These are phyloP conservation scores for Ganoderma meredithae DNA, from an alignment of 1,284 basidiomycete species.

Conservation along the genomic window DNA sequence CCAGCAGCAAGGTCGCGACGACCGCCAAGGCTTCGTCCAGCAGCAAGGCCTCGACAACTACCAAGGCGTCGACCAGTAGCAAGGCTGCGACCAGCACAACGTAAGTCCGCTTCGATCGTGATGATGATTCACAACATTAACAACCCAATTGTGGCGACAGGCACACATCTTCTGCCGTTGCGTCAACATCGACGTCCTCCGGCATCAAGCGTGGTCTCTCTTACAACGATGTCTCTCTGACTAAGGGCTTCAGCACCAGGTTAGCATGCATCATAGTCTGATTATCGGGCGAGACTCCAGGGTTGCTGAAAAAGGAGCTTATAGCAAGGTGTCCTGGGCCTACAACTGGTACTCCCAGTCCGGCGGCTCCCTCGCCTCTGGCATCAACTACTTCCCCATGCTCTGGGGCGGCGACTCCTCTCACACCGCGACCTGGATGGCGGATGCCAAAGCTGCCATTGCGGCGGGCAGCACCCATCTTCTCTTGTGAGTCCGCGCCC, in stretches of 20 bases:
- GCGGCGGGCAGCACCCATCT: constrained; percentile 40
- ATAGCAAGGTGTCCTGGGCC: constrained; percentile 36
- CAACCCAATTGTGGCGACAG: neutral
- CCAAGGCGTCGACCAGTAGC: constrained; percentile 3
- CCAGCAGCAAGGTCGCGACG: constrained; percentile 8
- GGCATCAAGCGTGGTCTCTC: constrained; percentile 42
- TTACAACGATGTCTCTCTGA: constrained; percentile 39
- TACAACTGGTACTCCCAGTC: constrained; percentile 41
- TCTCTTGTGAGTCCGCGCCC: constrained; percentile 36
- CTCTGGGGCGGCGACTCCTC: constrained; percentile 37
- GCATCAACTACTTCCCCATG: constrained; percentile 40
- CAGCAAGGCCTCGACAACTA: neutral
- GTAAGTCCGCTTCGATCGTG: constrained; percentile 1
- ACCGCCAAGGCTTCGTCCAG: constrained; percentile 10
- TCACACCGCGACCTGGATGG: constrained; percentile 35
- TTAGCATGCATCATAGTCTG: constrained; percentile 16
- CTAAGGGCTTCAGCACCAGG: constrained; percentile 35
- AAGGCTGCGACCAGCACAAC: constrained; percentile 6
- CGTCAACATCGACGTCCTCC: neutral
- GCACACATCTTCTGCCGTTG: neutral
- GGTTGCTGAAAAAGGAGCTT: neutral
- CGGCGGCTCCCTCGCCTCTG: constrained; percentile 33
- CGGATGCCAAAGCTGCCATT: constrained; percentile 41
- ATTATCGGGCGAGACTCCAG: neutral
- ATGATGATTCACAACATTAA: neutral